Conservation (phyloP, 495 filamentous ascomycete species). For the Penicillium parvum region DNA sequence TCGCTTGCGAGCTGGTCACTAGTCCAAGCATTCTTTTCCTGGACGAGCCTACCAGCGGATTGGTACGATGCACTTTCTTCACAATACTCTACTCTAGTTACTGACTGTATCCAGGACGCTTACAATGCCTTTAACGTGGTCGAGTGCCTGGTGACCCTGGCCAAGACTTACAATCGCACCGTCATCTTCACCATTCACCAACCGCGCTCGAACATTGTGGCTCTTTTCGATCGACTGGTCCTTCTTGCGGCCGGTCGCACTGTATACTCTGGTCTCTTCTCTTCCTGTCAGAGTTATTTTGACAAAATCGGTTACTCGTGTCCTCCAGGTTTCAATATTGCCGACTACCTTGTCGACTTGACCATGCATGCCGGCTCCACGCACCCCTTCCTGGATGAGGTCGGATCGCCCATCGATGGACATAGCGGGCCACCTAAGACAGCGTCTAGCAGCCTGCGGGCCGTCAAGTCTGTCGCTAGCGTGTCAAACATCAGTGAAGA, state of each 20-base stretch:
- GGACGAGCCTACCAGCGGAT: conserved; percentile 92
- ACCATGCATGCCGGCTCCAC: conserved; percentile 85
- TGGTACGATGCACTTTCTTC: conserved; percentile 35
- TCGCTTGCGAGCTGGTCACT: conserved; percentile 96
- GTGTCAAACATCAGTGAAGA: conserved; percentile 64
- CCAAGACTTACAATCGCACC: conserved; percentile 92
- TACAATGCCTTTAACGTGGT: conserved; percentile 97
- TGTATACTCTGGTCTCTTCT: conserved; percentile 89
- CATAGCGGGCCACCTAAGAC: conserved; percentile 53
- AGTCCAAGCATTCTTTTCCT: conserved; percentile 96
- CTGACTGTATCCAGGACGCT: conserved; percentile 52
- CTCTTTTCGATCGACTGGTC: conserved; percentile 91
- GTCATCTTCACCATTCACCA: conserved; percentile 99
- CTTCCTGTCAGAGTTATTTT: conserved; percentile 88
- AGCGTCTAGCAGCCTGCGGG: conserved; percentile 79
- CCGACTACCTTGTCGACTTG: conserved; percentile 93
- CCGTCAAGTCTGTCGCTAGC: conserved; percentile 88
- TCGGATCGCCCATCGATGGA: conserved; percentile 38
- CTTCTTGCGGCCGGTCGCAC: conserved; percentile 84
- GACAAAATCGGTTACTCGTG: conserved; percentile 85
- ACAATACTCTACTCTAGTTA: not conserved
- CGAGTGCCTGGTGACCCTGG: conserved; percentile 90
- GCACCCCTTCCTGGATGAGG: conserved; percentile 54
- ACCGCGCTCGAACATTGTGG: conserved; percentile 98
- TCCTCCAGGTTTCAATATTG: conserved; percentile 97